A percentile compares a stretch with the other conserved stretches of the same genome.
Conservation (phyloP, 192 early-diverging fungal genomes). For the Coemansia sp. region DNA sequence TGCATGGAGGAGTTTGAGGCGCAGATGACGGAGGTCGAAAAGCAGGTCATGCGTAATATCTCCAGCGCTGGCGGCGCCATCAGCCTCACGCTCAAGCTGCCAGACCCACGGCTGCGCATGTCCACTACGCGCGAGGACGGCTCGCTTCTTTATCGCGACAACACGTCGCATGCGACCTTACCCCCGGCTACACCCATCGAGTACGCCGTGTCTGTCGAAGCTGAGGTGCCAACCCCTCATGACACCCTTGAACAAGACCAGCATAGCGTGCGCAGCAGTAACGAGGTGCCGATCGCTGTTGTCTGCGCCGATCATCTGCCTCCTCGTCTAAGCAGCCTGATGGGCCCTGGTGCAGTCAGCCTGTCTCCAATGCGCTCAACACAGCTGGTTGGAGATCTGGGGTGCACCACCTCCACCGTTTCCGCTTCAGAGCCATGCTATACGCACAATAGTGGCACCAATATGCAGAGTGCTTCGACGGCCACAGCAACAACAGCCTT, state of each 20-base stretch:
- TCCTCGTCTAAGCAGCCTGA: neutral
- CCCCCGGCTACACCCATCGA: conserved; percentile 19
- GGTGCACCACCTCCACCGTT: neutral
- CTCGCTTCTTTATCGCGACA: conserved; percentile 9
- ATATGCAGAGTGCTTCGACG: neutral
- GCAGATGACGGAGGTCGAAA: conserved; percentile 38
- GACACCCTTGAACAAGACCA: neutral
- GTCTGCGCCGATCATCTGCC: conserved; percentile 9
- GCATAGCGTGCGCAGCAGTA: neutral
- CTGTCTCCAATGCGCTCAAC: neutral
- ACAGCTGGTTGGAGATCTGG: neutral
- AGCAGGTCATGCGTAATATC: conserved; percentile 32
- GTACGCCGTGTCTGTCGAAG: neutral
- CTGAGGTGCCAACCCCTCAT: neutral
- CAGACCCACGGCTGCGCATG: conserved; percentile 35
- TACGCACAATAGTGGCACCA: conserved; percentile 8
- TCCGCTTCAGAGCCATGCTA: conserved; percentile 6
- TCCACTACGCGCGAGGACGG: conserved; percentile 16
- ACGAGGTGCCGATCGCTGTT: conserved; percentile 10
- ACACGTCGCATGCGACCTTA: conserved; percentile 1
- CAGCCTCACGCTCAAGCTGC: conserved; percentile 34
- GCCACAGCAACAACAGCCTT: neutral
- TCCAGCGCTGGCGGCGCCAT: conserved; percentile 23
- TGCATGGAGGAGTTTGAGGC: conserved; percentile 31
- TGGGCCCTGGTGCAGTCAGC: conserved; percentile 5